Evolutionary conservation across 2,329 filamentous ascomycete genomes (phyloP), one percentile per base, ranked within the genome.

Genomic region (Aspergillus luchuensis): DNA sequence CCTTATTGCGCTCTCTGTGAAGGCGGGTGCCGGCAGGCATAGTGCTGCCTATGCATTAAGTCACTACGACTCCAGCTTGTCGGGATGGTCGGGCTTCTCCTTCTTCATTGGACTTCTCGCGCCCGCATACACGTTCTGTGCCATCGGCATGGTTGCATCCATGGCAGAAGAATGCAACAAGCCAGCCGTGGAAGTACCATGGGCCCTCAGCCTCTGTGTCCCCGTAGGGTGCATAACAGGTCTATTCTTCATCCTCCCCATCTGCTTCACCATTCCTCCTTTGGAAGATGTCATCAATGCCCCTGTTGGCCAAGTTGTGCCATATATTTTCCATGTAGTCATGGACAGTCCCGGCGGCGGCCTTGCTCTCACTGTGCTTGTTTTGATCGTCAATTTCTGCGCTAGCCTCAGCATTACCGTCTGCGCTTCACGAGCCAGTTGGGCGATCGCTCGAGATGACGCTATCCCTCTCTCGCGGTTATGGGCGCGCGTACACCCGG

Each of bases 41-140:
- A 79, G 74, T 13, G 79, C 80, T 1, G 72, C 76, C 8, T 82
- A 83, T 54, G 81, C 85, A 0, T 72, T 87, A n/a, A 81, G 82
- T 0, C 76, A 86, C 62, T 88, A 86, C 66, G 85, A 87, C 63
- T 79, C 78, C 1, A 78, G 76, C 4, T 74, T 86, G 11, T 81
- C 84, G 0, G 85, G 86, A 8, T 88, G 85, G 84, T 82, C 81
- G 2, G 76, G 74, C 13, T 87, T 88, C 67, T 84, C 83, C 0
- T 87, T 88, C 72, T 87, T 86, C 72, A 87, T 89, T 61, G 85
- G 86, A 21, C 78, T 87, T 8, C 74, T 88, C 2, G 86, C 85
- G 2, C 79, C 83, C 0, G 84, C 84, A 7, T 87, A 86, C 66
- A 83, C 80, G 63, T 86, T 87, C 66, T 82, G 82, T 0, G 85